phyloP scores from a whole-genome alignment of 306 rosid genomes.

The Casuarina equisetifolia region DNA sequence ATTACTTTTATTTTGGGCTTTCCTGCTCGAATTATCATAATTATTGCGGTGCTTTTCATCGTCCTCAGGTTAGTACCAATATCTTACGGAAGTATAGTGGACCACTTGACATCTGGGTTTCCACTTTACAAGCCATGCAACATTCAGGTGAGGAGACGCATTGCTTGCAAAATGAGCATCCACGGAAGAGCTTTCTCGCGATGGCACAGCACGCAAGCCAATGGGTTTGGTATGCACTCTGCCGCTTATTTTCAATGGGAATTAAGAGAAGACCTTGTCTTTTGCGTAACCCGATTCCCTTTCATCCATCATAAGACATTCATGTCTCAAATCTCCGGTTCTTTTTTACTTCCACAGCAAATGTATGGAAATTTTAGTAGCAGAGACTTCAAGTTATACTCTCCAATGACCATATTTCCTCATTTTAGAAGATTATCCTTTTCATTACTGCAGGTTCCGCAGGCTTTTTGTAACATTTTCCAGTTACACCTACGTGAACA shows the following conservation, averaged over 20 bases:
- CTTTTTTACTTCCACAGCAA: too few relatives aligned
- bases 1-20: not conserved
- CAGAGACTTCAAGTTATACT: conserved; percentile 8
- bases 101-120: conserved; percentile 80
- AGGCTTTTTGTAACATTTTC: conserved; percentile 80
- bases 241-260: conserved; percentile 17
- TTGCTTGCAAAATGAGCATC: conserved; percentile 65
- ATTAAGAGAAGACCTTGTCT: not conserved
- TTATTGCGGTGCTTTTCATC: conserved; percentile 13
- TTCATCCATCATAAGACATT: not conserved
- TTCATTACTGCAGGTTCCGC: conserved; percentile 69
- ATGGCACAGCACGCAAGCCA: conserved; percentile 93
- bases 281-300: not conserved
- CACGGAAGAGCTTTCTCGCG: conserved; percentile 61
- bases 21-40: not conserved
- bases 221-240: conserved; percentile 75
- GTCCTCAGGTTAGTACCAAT: conserved; percentile 68
- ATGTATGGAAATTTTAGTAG: not conserved
- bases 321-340: conserved; percentile 4
- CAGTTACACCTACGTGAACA: conserved; percentile 82
- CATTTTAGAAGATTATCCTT: not conserved
- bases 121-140: conserved; percentile 45
- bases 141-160: conserved; percentile 46
- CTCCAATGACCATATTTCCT: not conserved
- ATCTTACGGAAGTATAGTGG: conserved; percentile 82